These are phyloP conservation scores for Edaphochlamys debaryana DNA, from an alignment of 139 green algal species.

Conservation along the genomic window DNA sequence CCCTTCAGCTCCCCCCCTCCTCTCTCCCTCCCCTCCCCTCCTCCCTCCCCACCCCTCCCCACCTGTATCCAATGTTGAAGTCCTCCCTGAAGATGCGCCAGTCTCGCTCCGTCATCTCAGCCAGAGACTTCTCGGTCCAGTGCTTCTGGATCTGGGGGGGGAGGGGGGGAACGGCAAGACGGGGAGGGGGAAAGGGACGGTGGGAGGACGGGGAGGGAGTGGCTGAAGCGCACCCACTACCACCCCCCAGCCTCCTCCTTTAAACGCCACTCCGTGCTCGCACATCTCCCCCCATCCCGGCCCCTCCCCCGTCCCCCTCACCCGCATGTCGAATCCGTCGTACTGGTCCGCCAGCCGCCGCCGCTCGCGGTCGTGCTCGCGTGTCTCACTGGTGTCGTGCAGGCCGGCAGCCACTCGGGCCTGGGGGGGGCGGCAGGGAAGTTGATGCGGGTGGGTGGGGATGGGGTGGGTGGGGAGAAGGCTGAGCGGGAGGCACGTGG, in stretches of 20 bases:
- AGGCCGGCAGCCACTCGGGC: slow-evolving; percentile 49
- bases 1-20: slow-evolving; percentile 99
- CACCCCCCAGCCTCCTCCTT: background rate
- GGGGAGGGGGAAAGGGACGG: background rate
- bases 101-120: slow-evolving; percentile 96
- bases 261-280: no score
- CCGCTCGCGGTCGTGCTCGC: slow-evolving; percentile 63
- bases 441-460: background rate
- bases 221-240: background rate
- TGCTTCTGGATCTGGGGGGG: slow-evolving; percentile 66
- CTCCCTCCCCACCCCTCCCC: no score
- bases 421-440: background rate
- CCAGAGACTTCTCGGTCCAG: slow-evolving; percentile 93
- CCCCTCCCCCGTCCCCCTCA: no score
- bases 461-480: no score
- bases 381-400: slow-evolving; percentile 70
- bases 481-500: background rate
- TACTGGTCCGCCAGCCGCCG: slow-evolving; percentile 77
- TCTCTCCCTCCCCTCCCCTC: slow-evolving; percentile 95
- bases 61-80: slow-evolving; percentile 97
- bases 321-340: slow-evolving; percentile 78
- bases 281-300: no score
- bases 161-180: no score
- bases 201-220: background rate
- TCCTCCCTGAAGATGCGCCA: slow-evolving; percentile 99